Evolutionary conservation across 2,329 filamentous ascomycete species (phyloP).

Genomic region (Zymoseptoria ardabiliae): DNA sequence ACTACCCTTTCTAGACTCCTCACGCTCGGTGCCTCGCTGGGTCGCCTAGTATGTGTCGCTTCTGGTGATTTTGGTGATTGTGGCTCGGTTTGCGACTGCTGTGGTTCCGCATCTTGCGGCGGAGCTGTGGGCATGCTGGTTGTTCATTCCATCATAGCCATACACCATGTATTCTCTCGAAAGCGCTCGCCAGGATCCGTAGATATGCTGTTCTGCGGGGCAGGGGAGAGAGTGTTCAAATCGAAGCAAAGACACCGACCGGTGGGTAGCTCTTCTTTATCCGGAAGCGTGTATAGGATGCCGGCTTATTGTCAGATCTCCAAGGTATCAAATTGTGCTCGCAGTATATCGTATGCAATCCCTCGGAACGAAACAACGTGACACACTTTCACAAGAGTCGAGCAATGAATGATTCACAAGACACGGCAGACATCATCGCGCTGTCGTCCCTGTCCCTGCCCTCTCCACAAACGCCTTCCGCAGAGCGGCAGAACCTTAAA

Average conservation of each 20-base stretch:
- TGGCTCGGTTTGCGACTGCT: background rate
- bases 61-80: background rate
- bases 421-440: background rate
- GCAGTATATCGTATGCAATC: background rate
- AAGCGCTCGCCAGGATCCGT: background rate
- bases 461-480: background rate
- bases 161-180: background rate
- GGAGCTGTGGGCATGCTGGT: background rate
- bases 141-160: background rate
- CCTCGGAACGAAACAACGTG: background rate
- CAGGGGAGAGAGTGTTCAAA: background rate
- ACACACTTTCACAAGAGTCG: background rate
- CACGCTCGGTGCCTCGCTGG: background rate
- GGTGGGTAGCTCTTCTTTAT: background rate
- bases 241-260: background rate
- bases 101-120: background rate
- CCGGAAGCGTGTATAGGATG: background rate
- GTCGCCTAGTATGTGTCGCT: background rate
- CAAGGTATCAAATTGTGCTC: background rate
- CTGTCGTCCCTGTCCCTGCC: background rate
- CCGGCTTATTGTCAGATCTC: background rate
- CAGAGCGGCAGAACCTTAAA: background rate
- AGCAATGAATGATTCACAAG: background rate
- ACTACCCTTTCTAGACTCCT: background rate
- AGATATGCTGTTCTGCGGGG: background rate